Conservation (phyloP, 345 rosid genomes). For the Ceriops zippeliana region DNA sequence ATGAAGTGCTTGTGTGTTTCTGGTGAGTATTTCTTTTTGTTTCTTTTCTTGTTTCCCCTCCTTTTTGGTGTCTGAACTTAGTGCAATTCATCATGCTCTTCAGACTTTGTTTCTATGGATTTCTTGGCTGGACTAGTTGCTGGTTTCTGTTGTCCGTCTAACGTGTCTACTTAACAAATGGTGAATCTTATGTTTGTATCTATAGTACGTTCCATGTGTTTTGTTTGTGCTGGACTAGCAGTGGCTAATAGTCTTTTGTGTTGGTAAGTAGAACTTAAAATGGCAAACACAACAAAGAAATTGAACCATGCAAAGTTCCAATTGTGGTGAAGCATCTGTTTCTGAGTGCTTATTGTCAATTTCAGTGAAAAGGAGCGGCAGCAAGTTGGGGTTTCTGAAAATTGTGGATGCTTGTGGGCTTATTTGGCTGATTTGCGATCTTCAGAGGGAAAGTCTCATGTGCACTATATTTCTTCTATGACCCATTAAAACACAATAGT, state of each 20-base stretch:
- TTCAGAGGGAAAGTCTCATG: slow-evolving; percentile 52
- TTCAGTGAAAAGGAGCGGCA: slow-evolving; percentile 93
- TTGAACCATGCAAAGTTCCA: background rate
- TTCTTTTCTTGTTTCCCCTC: too few relatives aligned
- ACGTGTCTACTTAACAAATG: background rate
- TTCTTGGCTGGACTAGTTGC: background rate
- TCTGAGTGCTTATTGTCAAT: slow-evolving; percentile 8
- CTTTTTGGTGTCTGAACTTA: too few relatives aligned
- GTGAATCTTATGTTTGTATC: background rate
- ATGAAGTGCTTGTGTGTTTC: too few relatives aligned
- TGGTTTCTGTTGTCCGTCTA: background rate
- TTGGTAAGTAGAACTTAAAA: background rate
- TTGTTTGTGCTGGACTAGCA: background rate
- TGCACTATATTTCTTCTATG: slow-evolving; percentile 72
- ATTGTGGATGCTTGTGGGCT: slow-evolving; percentile 86
- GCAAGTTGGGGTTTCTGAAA: slow-evolving; percentile 54
- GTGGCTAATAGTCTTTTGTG: background rate
- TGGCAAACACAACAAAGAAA: background rate
- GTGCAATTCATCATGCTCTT: too few relatives aligned
- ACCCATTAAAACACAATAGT: slow-evolving; percentile 51
- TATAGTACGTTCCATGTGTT: background rate
- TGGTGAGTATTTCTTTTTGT: too few relatives aligned
- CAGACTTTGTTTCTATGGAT: too few relatives aligned
- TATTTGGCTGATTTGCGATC: slow-evolving; percentile 78
- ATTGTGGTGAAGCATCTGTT: background rate